These are phyloP conservation scores for Fraxinus velutina DNA, from an alignment of 305 asterid species.

Conservation along the genomic window DNA sequence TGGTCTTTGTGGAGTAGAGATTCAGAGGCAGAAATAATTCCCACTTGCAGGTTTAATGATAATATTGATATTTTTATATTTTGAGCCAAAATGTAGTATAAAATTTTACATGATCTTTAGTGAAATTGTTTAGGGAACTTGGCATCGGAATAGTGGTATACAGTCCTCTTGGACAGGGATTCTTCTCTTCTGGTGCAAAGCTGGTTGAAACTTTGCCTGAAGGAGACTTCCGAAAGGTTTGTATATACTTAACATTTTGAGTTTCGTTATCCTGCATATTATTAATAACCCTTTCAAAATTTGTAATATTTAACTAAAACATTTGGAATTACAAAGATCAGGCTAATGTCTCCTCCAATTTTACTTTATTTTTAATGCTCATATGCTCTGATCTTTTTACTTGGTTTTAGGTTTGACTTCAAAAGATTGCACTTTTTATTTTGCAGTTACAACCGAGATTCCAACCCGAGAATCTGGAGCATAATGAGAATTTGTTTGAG, in stretches of 20 bases:
- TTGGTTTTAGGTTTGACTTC: not conserved
- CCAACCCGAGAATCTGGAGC: conserved; percentile 29
- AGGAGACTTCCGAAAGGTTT: conserved; percentile 39
- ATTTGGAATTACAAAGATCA: not conserved
- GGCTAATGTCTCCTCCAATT: not conserved
- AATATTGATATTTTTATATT: not conserved
- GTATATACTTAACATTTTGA: not conserved
- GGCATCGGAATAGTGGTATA: conserved; percentile 54
- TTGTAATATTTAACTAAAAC: not conserved
- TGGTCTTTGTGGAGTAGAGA: conserved; percentile 58
- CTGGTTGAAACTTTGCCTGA: conserved; percentile 30
- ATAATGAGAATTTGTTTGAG: conserved; percentile 26
- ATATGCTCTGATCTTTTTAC: not conserved
- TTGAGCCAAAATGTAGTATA: not conserved
- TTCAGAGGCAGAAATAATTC: conserved; percentile 40
- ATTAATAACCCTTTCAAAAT: not conserved
- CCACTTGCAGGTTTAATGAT: conserved; percentile 45
- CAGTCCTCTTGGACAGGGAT: conserved; percentile 53
- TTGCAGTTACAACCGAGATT: conserved; percentile 34
- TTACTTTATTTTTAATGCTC: not conserved
- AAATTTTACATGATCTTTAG: not conserved
- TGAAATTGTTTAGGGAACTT: conserved; percentile 37
- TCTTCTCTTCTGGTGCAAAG: conserved; percentile 44
- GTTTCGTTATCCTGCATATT: not conserved
- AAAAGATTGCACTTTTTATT: not conserved